phyloP scores from a whole-genome alignment of 352 stramenopile species.

The Phytopythium oedochilum region DNA sequence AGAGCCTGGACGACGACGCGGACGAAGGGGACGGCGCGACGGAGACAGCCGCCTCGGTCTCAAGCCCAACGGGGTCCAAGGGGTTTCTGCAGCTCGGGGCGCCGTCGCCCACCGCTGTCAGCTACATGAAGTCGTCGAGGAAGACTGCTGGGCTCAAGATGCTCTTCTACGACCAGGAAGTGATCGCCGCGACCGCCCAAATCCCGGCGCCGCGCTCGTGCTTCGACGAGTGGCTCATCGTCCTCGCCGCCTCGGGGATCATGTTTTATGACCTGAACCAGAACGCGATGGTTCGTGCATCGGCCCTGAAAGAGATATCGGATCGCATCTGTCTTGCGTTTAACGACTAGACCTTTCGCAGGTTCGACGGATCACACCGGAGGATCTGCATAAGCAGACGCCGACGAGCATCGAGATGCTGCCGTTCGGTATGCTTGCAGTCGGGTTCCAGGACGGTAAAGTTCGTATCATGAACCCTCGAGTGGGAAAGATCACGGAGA shows the following conservation, averaged over 20 bases:
- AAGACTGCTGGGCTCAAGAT: slow-evolving; percentile 42
- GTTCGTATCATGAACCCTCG: slow-evolving; percentile 65
- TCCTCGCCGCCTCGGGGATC: slow-evolving; percentile 53
- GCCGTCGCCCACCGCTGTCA: slow-evolving; percentile 30
- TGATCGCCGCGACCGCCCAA: slow-evolving; percentile 40
- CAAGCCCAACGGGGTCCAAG: slow-evolving; percentile 19
- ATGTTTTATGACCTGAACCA: slow-evolving; percentile 73
- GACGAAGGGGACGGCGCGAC: slow-evolving; percentile 7
- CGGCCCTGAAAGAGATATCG: no score
- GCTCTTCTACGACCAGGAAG: slow-evolving; percentile 77
- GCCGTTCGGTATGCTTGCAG: slow-evolving; percentile 54
- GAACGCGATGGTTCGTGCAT: slow-evolving; percentile 14
- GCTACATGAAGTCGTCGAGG: slow-evolving; percentile 48
- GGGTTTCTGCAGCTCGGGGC: slow-evolving; percentile 31
- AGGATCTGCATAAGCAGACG: slow-evolving; percentile 58
- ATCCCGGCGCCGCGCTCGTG: slow-evolving; percentile 34
- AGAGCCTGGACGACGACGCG: slow-evolving; percentile 25
- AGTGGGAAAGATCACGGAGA: slow-evolving; percentile 52
- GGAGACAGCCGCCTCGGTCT: slow-evolving; percentile 3
- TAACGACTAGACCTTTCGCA: no score
- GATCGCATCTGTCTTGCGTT: no score
- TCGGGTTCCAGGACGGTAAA: slow-evolving; percentile 73
- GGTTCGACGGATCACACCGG: slow-evolving; percentile 32
- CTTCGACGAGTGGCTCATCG: slow-evolving; percentile 73
- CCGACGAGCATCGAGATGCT: slow-evolving; percentile 59